These are phyloP conservation scores for Grosmannia huntii DNA, from an alignment of 2,329 filamentous ascomycete genomes.

Conservation along the genomic window DNA sequence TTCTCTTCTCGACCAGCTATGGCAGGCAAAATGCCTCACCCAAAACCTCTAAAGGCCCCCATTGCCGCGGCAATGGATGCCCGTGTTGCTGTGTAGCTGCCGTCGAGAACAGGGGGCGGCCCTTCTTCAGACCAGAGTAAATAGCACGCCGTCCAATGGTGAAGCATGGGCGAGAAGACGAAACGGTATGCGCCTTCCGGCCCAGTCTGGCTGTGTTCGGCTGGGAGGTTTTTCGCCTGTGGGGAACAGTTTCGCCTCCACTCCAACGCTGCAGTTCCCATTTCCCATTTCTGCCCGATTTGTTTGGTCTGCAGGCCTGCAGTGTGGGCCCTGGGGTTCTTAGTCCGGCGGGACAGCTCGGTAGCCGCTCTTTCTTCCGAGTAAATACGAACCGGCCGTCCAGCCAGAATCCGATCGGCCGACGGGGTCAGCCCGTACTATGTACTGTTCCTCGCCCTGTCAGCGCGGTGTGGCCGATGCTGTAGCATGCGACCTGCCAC, in stretches of 20 bases:
- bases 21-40: neutral
- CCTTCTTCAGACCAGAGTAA: neutral
- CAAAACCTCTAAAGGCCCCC: neutral
- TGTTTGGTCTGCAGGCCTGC: conserved; percentile 12
- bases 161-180: neutral
- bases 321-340: neutral
- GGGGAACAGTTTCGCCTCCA: neutral
- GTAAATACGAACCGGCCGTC: conserved; percentile 12
- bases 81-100: neutral
- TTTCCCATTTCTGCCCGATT: conserved; percentile 4
- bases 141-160: neutral
- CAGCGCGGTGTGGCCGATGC: neutral
- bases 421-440: conserved; percentile 1
- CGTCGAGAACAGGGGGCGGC: neutral
- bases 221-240: neutral
- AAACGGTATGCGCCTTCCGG: neutral
- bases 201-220: neutral
- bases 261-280: neutral
- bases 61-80: neutral
- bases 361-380: conserved; percentile 11
- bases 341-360: conserved; percentile 5
- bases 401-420: conserved; percentile 10
- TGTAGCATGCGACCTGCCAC: too few relatives aligned
- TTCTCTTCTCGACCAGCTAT: neutral
- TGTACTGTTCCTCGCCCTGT: neutral